Evolutionary conservation across 1,139 yeast species (phyloP).

Genomic region (Hyphopichia fennica): DNA sequence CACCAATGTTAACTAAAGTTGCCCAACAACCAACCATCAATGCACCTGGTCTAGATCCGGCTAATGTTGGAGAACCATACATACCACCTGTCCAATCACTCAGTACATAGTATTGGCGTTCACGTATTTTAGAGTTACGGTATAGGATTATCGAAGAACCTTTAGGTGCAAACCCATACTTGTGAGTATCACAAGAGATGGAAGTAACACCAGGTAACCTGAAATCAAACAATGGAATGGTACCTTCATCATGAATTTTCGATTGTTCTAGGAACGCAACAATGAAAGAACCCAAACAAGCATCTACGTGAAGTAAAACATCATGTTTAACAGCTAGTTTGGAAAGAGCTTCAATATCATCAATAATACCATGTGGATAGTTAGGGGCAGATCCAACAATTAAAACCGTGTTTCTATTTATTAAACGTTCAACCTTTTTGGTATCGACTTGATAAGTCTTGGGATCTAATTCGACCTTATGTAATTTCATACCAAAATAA

Average conservation of each 20-base stretch:
- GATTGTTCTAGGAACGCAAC: slow-evolving; percentile 76
- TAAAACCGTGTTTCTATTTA: slow-evolving; percentile 77
- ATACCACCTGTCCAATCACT: slow-evolving; percentile 94
- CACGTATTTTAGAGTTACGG: slow-evolving; percentile 62
- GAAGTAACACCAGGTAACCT: slow-evolving; percentile 94
- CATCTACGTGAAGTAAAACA: slow-evolving; percentile 91
- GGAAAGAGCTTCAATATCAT: slow-evolving; percentile 77
- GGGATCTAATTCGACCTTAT: slow-evolving; percentile 77
- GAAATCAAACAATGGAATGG: slow-evolving; percentile 75
- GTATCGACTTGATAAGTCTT: slow-evolving; percentile 68
- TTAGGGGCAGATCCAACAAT: slow-evolving; percentile 95
- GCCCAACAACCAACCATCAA: slow-evolving; percentile 98
- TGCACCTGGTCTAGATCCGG: slow-evolving; percentile 98
- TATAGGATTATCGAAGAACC: slow-evolving; percentile 95
- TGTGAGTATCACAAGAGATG: slow-evolving; percentile 95
- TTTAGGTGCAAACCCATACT: slow-evolving; percentile 97
- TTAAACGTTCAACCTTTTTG: slow-evolving; percentile 57
- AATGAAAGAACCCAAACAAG: slow-evolving; percentile 90
- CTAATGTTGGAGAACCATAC: slow-evolving; percentile 94
- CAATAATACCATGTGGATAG: slow-evolving; percentile 94
- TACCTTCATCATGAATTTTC: slow-evolving; percentile 45
- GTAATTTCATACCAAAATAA: slow-evolving; percentile 84
- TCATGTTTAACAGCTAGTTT: slow-evolving; percentile 59
- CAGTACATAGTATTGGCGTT: slow-evolving; percentile 79
- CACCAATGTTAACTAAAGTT: slow-evolving; percentile 77